Conservation (phyloP, 106 monocot species). For the Acanthochlamys bracteata region DNA sequence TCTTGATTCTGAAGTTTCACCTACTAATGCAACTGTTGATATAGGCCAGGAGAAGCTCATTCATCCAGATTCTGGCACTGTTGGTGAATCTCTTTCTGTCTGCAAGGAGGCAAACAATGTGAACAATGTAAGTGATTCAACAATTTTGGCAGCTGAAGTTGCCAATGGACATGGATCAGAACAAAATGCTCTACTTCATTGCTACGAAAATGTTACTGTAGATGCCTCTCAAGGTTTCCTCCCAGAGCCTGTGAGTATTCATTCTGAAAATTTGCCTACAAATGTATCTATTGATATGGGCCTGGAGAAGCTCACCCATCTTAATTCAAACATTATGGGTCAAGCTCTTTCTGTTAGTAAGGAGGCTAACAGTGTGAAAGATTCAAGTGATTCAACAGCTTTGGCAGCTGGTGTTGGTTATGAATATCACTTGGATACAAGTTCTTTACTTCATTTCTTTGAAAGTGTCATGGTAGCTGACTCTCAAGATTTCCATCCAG, state of each 20-base stretch:
- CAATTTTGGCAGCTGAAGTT: constrained; percentile 2
- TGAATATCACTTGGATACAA: no score
- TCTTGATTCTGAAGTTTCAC: not conserved
- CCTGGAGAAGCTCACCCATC: constrained; percentile 15
- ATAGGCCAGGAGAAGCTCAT: constrained; percentile 9
- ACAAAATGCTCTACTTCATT: constrained; percentile 5
- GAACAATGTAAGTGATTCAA: constrained; percentile 5
- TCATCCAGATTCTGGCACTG: constrained; percentile 10
- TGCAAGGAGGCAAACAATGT: constrained; percentile 8
- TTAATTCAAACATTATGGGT: constrained; percentile 1
- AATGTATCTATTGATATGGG: constrained; percentile 6
- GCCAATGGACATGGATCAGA: constrained; percentile 18
- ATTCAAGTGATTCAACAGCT: constrained; percentile 9
- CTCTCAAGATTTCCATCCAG: constrained; percentile 1
- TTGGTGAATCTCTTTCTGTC: constrained; percentile 5
- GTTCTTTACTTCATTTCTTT: not conserved
- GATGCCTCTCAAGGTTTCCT: constrained; percentile 4
- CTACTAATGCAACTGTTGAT: constrained; percentile 4
- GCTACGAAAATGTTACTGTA: constrained; percentile 8
- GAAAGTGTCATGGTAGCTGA: constrained; percentile 11
- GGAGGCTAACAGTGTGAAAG: constrained; percentile 4
- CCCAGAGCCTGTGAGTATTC: not conserved
- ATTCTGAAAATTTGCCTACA: not conserved
- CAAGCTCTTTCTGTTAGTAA: constrained; percentile 6
- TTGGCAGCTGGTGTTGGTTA: constrained; percentile 1